phyloP scores from a whole-genome alignment of 352 stramenopile species.

The Phytophthora ramorum region DNA sequence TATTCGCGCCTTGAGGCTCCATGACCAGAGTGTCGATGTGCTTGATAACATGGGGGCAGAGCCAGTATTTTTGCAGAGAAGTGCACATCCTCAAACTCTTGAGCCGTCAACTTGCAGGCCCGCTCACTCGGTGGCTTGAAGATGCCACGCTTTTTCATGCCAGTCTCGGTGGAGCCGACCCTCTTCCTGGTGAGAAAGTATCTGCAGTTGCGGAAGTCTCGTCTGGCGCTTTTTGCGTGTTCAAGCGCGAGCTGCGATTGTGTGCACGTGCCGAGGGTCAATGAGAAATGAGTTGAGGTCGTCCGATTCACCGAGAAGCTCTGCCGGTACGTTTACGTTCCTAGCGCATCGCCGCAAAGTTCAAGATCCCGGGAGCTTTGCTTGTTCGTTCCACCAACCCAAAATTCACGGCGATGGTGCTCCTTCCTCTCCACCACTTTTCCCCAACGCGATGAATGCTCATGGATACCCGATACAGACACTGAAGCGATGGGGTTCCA shows the following conservation, averaged over 20 bases:
- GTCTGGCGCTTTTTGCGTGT: not conserved
- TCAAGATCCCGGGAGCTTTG: conserved; percentile 17
- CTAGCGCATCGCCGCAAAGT: not conserved
- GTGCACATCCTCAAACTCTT: too few relatives aligned
- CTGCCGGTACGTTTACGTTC: not conserved
- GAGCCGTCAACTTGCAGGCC: not conserved
- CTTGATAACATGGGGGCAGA: too few relatives aligned
- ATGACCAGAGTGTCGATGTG: too few relatives aligned
- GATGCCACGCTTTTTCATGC: not conserved
- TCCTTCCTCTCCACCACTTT: conserved; percentile 3
- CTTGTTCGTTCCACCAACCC: conserved; percentile 3
- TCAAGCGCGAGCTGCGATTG: not conserved
- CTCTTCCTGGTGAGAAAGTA: not conserved
- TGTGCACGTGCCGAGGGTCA: not conserved
- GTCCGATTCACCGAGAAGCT: not conserved
- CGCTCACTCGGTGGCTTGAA: not conserved
- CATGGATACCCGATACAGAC: not conserved
- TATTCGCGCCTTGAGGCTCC: too few relatives aligned
- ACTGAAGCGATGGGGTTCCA: not conserved
- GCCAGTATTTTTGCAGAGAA: too few relatives aligned
- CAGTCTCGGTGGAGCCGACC: not conserved
- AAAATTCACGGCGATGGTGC: conserved; percentile 10
- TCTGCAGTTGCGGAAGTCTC: too few relatives aligned
- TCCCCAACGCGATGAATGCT: not conserved
- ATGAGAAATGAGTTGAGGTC: not conserved